phyloP scores from a whole-genome alignment of 2,329 filamentous ascomycete species.

The Aspergillus sclerotialis region DNA sequence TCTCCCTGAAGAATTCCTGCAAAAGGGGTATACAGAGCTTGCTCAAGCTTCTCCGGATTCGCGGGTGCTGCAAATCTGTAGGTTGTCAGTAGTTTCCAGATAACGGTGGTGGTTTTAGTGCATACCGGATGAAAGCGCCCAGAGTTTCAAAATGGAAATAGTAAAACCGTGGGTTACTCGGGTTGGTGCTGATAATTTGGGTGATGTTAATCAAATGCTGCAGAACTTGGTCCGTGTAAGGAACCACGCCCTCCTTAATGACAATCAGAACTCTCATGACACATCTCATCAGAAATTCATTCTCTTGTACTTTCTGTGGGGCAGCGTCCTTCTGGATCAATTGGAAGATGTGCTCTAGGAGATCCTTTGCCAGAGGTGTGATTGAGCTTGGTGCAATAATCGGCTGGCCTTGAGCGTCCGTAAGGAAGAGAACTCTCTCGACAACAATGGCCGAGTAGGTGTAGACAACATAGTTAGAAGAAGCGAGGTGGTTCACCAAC shows the following conservation, averaged over 20 bases:
- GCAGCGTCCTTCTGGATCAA: slow-evolving; percentile 79
- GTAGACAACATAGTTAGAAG: slow-evolving; percentile 91
- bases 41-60: slow-evolving; percentile 68
- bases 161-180: slow-evolving; percentile 95
- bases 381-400: slow-evolving; percentile 77
- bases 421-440: slow-evolving; percentile 83
- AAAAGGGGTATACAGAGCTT: slow-evolving; percentile 76
- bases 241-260: slow-evolving; percentile 71
- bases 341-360: slow-evolving; percentile 83
- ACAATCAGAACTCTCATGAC: slow-evolving; percentile 97
- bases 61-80: slow-evolving; percentile 57
- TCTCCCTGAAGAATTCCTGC: slow-evolving; percentile 72
- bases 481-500: slow-evolving; percentile 83
- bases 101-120: not conserved
- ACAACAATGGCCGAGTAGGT: slow-evolving; percentile 95
- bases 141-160: slow-evolving; percentile 97
- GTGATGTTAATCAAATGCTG: slow-evolving; percentile 83
- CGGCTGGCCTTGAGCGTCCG: slow-evolving; percentile 65
- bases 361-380: slow-evolving; percentile 72
- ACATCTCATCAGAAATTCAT: slow-evolving; percentile 97
- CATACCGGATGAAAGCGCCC: slow-evolving; percentile 71
- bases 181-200: slow-evolving; percentile 85
- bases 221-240: slow-evolving; percentile 70
- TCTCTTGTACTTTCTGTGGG: slow-evolving; percentile 92
- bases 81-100: slow-evolving; percentile 7